These are phyloP conservation scores for Paecilomyces formosus DNA, from an alignment of 2,329 filamentous ascomycete species.

Conservation along the genomic window DNA sequence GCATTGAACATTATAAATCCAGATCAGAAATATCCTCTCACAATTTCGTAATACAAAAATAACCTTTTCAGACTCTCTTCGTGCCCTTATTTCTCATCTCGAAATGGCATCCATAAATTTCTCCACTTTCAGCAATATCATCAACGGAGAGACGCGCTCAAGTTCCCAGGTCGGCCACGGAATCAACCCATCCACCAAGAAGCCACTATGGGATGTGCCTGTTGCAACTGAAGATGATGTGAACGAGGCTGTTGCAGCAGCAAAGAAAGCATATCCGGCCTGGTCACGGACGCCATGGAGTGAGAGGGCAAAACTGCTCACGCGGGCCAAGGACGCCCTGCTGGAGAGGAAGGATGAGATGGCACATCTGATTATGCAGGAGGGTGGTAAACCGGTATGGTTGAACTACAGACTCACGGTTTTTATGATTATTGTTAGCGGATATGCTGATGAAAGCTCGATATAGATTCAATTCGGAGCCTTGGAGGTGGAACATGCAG, in stretches of 20 bases:
- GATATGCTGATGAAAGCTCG: background rate
- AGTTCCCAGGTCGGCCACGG: slow-evolving; percentile 28
- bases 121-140: slow-evolving; percentile 37
- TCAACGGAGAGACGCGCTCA: slow-evolving; percentile 35
- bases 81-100: background rate
- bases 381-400: slow-evolving; percentile 47
- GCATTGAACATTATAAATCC: background rate
- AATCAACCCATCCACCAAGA: slow-evolving; percentile 40
- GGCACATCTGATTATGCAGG: slow-evolving; percentile 38
- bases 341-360: slow-evolving; percentile 37
- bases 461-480: slow-evolving; percentile 7
- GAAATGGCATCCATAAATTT: slow-evolving; percentile 2
- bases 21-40: background rate
- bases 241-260: slow-evolving; percentile 40
- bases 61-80: no score
- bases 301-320: slow-evolving; percentile 36
- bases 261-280: slow-evolving; percentile 38
- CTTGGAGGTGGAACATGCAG: slow-evolving; percentile 9
- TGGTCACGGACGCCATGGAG: slow-evolving; percentile 41
- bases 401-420: background rate
- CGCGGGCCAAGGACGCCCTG: slow-evolving; percentile 35
- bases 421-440: background rate
- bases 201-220: slow-evolving; percentile 40
- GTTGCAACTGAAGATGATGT: slow-evolving; percentile 36
- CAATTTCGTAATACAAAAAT: background rate